Evolutionary conservation across 2,329 filamentous ascomycete genomes (phyloP).

Genomic region (Cladosporium sphaerospermum): DNA sequence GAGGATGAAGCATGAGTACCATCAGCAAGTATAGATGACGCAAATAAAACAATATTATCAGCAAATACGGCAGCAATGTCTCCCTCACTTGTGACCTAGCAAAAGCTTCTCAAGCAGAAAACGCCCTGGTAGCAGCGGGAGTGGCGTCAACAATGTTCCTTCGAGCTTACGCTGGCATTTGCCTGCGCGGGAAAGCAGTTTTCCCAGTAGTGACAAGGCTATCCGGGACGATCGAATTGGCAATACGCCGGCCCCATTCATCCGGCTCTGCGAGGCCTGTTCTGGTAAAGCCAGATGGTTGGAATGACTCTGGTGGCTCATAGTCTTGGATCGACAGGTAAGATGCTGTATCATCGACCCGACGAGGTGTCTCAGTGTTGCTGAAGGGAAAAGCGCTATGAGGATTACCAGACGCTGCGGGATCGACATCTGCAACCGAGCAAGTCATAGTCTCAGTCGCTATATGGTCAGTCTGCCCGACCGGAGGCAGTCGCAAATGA

Average conservation of each 20-base stretch:
- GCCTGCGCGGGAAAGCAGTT: too few species aligned
- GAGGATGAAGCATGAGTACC: conserved; percentile 4
- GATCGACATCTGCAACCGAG: neutral
- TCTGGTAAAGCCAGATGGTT: neutral
- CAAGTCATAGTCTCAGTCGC: too few species aligned
- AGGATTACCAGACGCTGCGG: neutral
- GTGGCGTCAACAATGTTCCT: too few species aligned
- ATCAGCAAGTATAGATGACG: too few species aligned
- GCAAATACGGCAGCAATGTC: too few species aligned
- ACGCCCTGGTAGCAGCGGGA: neutral
- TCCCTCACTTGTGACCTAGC: too few species aligned
- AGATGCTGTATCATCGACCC: neutral
- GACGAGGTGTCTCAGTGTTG: neutral
- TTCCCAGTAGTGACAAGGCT: too few species aligned
- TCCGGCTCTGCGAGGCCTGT: neutral
- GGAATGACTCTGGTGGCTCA: neutral
- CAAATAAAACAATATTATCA: too few species aligned
- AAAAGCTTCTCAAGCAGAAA: neutral
- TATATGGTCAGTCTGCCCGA: neutral
- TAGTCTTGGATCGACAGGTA: conserved; percentile 5
- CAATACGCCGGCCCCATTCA: neutral
- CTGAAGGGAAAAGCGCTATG: neutral
- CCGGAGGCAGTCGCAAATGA: neutral
- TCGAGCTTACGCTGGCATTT: too few species aligned
- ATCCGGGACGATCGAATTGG: neutral